Evolutionary conservation across 257 asterid species (phyloP).

Genomic region (Mitragyna speciosa): DNA sequence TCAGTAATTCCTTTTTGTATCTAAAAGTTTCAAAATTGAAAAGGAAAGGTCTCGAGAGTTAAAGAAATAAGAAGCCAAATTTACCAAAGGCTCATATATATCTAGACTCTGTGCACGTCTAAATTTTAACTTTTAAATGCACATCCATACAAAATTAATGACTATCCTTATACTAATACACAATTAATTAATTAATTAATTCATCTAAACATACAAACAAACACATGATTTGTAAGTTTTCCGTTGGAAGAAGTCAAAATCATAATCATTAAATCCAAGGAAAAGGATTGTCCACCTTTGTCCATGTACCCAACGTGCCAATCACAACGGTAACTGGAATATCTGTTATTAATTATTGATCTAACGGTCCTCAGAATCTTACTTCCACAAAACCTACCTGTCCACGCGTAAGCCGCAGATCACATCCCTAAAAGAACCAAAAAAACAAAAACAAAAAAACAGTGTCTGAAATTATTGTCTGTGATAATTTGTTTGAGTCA

Average conservation of each 20-base stretch:
- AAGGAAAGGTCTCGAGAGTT: too few species aligned
- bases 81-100: too few species aligned
- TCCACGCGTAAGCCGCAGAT: conserved; percentile 29
- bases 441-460: too few species aligned
- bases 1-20: too few species aligned
- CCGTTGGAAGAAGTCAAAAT: conserved; percentile 21
- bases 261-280: not conserved
- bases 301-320: conserved; percentile 24
- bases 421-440: not conserved
- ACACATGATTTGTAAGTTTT: conserved; percentile 13
- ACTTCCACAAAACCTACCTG: not conserved
- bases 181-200: not conserved
- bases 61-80: too few species aligned
- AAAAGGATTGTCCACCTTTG: not conserved
- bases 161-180: not conserved
- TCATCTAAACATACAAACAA: not conserved
- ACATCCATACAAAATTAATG: not conserved
- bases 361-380: conserved; percentile 24
- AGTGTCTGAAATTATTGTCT: too few species aligned
- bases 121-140: not conserved
- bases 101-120: too few species aligned
- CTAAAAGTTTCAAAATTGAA: too few species aligned
- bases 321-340: conserved; percentile 40
- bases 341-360: conserved; percentile 15
- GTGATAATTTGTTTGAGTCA: too few species aligned